These are phyloP conservation scores for Metarhizium anisopliae DNA, from an alignment of 2,329 filamentous ascomycete species.

Conservation along the genomic window DNA sequence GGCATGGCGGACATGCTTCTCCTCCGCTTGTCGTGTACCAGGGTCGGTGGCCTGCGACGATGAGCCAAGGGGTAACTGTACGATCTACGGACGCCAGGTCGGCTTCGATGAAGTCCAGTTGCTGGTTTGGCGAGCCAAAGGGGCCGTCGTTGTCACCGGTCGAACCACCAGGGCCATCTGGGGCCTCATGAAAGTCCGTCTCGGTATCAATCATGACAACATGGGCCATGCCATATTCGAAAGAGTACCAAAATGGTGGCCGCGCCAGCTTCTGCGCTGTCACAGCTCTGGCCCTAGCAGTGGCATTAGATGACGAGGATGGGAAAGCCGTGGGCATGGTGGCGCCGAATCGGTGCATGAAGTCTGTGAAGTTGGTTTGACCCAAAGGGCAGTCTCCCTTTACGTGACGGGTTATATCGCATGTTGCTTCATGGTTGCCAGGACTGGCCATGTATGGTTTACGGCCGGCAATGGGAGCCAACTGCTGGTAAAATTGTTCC, in stretches of 20 bases:
- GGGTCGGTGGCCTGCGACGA: slow-evolving; percentile 29
- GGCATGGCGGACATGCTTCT: slow-evolving; percentile 34
- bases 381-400: slow-evolving; percentile 35
- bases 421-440: slow-evolving; percentile 51
- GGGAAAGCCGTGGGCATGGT: slow-evolving; percentile 42
- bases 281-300: slow-evolving; percentile 33
- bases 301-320: slow-evolving; percentile 34
- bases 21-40: slow-evolving; percentile 34
- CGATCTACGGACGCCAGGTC: slow-evolving; percentile 49
- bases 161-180: slow-evolving; percentile 14
- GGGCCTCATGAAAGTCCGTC: slow-evolving; percentile 20
- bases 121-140: slow-evolving; percentile 38
- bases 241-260: slow-evolving; percentile 16
- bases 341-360: slow-evolving; percentile 43
- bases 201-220: slow-evolving; percentile 25
- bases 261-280: slow-evolving; percentile 28
- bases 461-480: slow-evolving; percentile 35
- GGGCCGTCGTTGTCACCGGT: slow-evolving; percentile 34
- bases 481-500: slow-evolving; percentile 40
- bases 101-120: slow-evolving; percentile 44
- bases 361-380: slow-evolving; percentile 53
- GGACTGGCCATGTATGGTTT: slow-evolving; percentile 38
- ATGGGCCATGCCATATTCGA: slow-evolving; percentile 20
- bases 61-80: slow-evolving; percentile 37
- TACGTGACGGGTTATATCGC: slow-evolving; percentile 31